Evolutionary conservation across 1,284 basidiomycete genomes (phyloP).

Genomic region (Sporisorium sorghi): DNA sequence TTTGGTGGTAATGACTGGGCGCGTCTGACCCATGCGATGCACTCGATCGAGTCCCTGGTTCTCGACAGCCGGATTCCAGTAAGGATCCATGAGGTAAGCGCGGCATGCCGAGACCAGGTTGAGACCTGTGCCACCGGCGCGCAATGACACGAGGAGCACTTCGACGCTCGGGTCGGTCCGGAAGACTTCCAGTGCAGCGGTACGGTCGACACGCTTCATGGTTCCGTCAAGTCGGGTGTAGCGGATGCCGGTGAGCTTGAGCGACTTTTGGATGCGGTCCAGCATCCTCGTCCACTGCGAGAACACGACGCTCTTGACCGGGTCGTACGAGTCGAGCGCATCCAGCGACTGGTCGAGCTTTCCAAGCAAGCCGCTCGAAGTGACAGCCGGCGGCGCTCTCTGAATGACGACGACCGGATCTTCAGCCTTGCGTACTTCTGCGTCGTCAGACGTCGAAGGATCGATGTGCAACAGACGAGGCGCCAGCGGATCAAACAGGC

Average conservation of each 20-base stretch:
- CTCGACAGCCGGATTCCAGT: constrained; percentile 97
- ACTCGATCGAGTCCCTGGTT: constrained; percentile 67
- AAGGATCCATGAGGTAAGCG: constrained; percentile 94
- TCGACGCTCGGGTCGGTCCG: constrained; percentile 57
- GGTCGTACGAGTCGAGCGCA: constrained; percentile 38
- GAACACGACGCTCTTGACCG: constrained; percentile 70
- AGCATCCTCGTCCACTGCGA: constrained; percentile 71
- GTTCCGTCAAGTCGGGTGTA: constrained; percentile 61
- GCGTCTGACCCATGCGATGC: constrained; percentile 63
- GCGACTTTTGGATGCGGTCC: constrained; percentile 60
- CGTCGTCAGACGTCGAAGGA: constrained; percentile 29
- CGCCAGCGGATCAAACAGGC: constrained; percentile 59
- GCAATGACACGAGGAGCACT: constrained; percentile 63
- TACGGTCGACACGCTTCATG: constrained; percentile 61
- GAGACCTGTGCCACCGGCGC: constrained; percentile 73
- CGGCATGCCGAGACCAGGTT: constrained; percentile 77
- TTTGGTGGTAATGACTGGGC: constrained; percentile 66
- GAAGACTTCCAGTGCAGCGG: constrained; percentile 57
- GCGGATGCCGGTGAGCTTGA: constrained; percentile 59
- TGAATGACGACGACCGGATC: constrained; percentile 54
- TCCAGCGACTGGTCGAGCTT: constrained; percentile 35
- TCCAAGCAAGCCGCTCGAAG: constrained; percentile 18
- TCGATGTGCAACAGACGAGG: constrained; percentile 61
- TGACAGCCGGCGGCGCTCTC: constrained; percentile 31
- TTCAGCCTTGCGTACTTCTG: constrained; percentile 28